A percentile compares a stretch with the other conserved stretches of the same genome.
phyloP scores from a whole-genome alignment of 2,329 filamentous ascomycete genomes.

The Penicillium italicum region DNA sequence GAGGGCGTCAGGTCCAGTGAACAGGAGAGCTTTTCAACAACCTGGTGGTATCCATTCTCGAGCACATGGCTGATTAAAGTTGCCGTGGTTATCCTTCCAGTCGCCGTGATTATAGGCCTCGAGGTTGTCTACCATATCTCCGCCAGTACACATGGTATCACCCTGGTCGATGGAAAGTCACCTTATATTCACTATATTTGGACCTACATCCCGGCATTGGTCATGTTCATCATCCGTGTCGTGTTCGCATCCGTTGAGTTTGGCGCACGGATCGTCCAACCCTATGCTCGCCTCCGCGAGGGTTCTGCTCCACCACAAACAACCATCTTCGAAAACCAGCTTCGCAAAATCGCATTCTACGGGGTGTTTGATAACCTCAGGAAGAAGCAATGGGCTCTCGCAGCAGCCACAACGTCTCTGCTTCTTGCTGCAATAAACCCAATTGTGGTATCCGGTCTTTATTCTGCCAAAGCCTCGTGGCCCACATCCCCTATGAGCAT shows the following conservation, averaged over 20 bases:
- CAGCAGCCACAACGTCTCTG: conserved; percentile 12
- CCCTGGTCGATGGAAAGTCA: neutral
- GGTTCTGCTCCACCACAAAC: conserved; percentile 7
- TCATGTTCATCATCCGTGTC: conserved; percentile 18
- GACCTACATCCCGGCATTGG: conserved; percentile 20
- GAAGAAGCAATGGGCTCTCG: conserved; percentile 13
- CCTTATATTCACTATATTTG: conserved; percentile 25
- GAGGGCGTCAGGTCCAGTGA: neutral
- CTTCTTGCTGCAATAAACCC: conserved; percentile 15
- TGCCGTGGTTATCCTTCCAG: neutral
- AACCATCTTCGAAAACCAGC: conserved; percentile 20
- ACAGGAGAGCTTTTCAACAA: neutral
- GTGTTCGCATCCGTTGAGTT: conserved; percentile 18
- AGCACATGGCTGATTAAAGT: neutral
- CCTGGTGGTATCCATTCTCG: conserved; percentile 3
- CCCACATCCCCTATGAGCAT: neutral
- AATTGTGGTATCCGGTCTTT: conserved; percentile 15
- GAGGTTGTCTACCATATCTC: conserved; percentile 6
- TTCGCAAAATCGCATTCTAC: conserved; percentile 41
- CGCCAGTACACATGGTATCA: neutral
- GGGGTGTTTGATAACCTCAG: conserved; percentile 52
- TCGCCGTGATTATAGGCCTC: neutral
- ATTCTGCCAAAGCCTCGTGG: neutral
- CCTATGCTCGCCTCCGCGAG: conserved; percentile 14
- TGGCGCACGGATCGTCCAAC: conserved; percentile 18